Base-by-base conservation (phyloP, 2,329 filamentous ascomycete genomes). In the Nigrograna mackinnonii region DNA sequence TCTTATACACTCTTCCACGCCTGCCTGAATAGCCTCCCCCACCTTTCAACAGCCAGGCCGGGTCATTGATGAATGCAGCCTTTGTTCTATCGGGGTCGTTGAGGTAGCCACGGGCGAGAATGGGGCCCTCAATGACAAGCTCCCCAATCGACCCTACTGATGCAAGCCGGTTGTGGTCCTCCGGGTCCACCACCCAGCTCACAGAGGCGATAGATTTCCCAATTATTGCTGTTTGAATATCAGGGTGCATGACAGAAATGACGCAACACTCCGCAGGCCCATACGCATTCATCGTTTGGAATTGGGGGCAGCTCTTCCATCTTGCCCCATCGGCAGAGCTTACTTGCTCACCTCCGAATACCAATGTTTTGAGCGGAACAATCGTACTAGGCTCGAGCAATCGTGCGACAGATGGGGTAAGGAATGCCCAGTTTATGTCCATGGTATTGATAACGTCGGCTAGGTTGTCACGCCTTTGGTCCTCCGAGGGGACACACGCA, bases 111-210 rank as follows among this genome's bases (percentile, higher is more conserved):
- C 50, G 47, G 5, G 55, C 61, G 4, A 69, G 48, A 28, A 54
- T 76, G 1, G 74, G 75, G 0, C 79, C 78, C 46, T 82, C 78
- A 17, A 84, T 73, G 5, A 81, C 70, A 3, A 84, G 66, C 53
- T 84, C 80, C 13, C 49, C 50, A 17, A 38, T 35, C 35, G 18
- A 58, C 42, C 59, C 49, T 39, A 34, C 20, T 4, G 41, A 36
- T 4, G 44, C 22, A 16, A 52, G 31, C 12, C n/a, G 17, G 17
- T 49, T 32, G n/a, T 35, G 37, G 33, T 51, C 40, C 5, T 34
- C 7, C 2, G 43, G 35, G 20, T 51, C 38, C 6, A 41, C 39
- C 24, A 64, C 46, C 56, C 42, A 51, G 5, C 24, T n/a, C 24
- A 28, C 24, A 9, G 24, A 28, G n/a, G 24, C 24, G n/a, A 28